These are phyloP conservation scores for Claviceps fusiformis DNA, from an alignment of 2,329 filamentous ascomycete species.

Conservation along the genomic window DNA sequence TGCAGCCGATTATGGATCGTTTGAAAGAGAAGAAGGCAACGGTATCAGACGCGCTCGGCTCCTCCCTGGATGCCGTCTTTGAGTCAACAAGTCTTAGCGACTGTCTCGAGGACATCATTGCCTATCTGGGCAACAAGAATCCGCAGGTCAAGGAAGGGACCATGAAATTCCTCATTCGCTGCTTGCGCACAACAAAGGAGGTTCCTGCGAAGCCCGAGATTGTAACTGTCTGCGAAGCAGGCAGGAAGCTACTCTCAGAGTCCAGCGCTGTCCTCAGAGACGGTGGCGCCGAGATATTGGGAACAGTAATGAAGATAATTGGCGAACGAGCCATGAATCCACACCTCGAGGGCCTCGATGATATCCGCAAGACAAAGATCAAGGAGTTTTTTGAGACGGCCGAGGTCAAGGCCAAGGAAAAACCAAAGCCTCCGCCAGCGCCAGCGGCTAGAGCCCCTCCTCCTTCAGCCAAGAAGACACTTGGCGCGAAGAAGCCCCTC, in stretches of 20 bases:
- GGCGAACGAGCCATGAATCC: slow-evolving; percentile 92
- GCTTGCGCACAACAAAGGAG: slow-evolving; percentile 66
- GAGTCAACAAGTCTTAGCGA: slow-evolving; percentile 60
- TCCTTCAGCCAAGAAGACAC: slow-evolving; percentile 32
- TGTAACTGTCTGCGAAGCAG: slow-evolving; percentile 70
- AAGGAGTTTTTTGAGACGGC: slow-evolving; percentile 73
- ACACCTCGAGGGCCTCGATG: slow-evolving; percentile 81
- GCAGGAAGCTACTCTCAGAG: slow-evolving; percentile 81
- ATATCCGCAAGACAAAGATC: slow-evolving; percentile 89
- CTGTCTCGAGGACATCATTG: slow-evolving; percentile 77
- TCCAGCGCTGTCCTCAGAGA: slow-evolving; percentile 75
- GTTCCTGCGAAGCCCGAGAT: slow-evolving; percentile 78
- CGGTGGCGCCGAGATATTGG: slow-evolving; percentile 81
- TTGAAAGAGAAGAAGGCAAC: slow-evolving; percentile 93
- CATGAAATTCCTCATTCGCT: slow-evolving; percentile 83
- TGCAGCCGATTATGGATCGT: slow-evolving; percentile 85
- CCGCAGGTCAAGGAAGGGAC: slow-evolving; percentile 95
- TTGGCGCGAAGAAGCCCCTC: slow-evolving; percentile 27
- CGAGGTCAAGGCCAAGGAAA: slow-evolving; percentile 39
- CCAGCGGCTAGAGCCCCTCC: slow-evolving; percentile 41
- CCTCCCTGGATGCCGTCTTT: slow-evolving; percentile 63
- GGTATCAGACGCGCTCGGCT: slow-evolving; percentile 77
- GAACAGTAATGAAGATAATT: slow-evolving; percentile 97
- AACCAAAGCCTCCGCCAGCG: slow-evolving; percentile 68
- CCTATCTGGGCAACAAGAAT: slow-evolving; percentile 86